Evolutionary conservation across 1,284 basidiomycete genomes (phyloP).

Genomic region (Phellopilus nigrolimitatus): DNA sequence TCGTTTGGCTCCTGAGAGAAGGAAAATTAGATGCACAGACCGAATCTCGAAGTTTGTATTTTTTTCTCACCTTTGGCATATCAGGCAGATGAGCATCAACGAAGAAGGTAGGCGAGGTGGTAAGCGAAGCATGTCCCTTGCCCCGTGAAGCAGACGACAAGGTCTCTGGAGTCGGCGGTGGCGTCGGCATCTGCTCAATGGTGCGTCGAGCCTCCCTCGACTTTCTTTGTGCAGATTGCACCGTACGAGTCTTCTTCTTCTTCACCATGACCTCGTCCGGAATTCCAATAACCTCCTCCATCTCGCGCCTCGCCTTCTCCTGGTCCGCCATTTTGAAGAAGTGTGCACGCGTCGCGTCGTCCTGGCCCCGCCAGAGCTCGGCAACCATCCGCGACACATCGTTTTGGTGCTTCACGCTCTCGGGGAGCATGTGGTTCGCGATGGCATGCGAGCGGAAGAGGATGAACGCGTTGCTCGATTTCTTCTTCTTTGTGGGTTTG

Average conservation of each 20-base stretch:
- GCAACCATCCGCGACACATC: conserved; percentile 8
- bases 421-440: neutral
- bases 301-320: neutral
- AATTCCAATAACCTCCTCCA: neutral
- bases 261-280: neutral
- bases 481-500: conserved; percentile 4
- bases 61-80: too few species aligned
- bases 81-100: too few species aligned
- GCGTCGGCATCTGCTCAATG: conserved; percentile 1
- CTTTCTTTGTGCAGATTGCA: neutral
- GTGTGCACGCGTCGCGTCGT: neutral
- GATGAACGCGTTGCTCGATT: conserved; percentile 7
- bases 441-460: conserved; percentile 8
- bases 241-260: neutral
- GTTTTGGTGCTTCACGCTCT: conserved; percentile 5
- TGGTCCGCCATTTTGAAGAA: conserved; percentile 8
- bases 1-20: too few species aligned
- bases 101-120: neutral
- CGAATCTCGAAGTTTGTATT: too few species aligned
- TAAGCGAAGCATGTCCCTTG: neutral
- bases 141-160: neutral
- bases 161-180: neutral
- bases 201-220: neutral
- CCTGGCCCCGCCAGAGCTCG: conserved; percentile 3
- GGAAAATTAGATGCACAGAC: too few species aligned